Conservation (phyloP, 257 asterid genomes). For the Fraxinus pennsylvanica region DNA sequence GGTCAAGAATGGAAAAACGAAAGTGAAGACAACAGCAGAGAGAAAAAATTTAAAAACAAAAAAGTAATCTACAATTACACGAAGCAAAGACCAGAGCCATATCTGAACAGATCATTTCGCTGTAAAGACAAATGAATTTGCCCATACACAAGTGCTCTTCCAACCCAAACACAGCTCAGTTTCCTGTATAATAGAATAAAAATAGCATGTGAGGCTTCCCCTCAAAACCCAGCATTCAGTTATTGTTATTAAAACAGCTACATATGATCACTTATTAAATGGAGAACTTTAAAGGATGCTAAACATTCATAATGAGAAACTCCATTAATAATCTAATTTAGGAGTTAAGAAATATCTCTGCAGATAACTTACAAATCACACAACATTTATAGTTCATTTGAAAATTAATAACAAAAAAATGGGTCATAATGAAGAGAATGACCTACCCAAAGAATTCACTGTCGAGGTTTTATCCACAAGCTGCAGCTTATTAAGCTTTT, state of each 20-base stretch:
- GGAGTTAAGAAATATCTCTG: background rate
- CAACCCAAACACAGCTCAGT: constrained; percentile 39
- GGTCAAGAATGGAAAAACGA: constrained; percentile 31
- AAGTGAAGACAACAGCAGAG: constrained; percentile 21
- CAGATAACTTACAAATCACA: background rate
- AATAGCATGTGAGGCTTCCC: constrained; percentile 42
- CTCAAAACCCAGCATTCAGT: constrained; percentile 29
- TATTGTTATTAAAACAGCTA: constrained; percentile 25
- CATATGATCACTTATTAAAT: constrained; percentile 23
- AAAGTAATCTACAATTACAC: constrained; percentile 30
- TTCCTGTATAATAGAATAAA: constrained; percentile 40
- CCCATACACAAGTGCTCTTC: constrained; percentile 35
- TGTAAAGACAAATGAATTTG: constrained; percentile 27
- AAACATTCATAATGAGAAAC: background rate
- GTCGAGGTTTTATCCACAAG: background rate
- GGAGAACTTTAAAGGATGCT: background rate
- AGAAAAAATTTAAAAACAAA: constrained; percentile 3
- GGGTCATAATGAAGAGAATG: constrained; percentile 20
- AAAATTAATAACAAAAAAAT: constrained; percentile 14
- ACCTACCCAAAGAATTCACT: constrained; percentile 37
- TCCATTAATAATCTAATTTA: constrained; percentile 1
- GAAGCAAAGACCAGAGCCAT: constrained; percentile 35
- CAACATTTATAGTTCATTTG: background rate
- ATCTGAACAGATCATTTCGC: constrained; percentile 28
- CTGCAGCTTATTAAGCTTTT: constrained; percentile 30